Base-by-base conservation (phyloP, 768 basidiomycete species). In the Trametes cinnabarina region DNA sequence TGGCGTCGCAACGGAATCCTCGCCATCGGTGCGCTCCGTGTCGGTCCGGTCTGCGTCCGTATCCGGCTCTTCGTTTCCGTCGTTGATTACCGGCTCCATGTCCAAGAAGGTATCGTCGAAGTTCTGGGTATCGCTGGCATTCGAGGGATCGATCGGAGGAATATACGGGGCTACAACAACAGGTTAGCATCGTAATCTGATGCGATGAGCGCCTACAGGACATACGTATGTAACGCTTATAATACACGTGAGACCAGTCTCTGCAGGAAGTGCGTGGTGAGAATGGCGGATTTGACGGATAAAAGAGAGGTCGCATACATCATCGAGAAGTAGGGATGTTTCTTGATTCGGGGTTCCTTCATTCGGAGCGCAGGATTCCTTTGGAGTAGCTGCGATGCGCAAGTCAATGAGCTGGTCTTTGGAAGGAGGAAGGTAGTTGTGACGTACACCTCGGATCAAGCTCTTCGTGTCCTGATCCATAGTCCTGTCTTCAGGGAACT, bases 51-150 rank as follows among this genome's bases (percentile, higher is more conserved):
- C 86, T 64, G 82, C 83, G 68, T 88, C 88, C 23, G 86, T 88
- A 67, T 88, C 86, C 53, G 77, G 78, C 47, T 82, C 77, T 61
- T 79, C 78, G 34, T 82, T 78, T 42, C 86, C 87, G 65, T 90
- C 88, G 62, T 94, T 90, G 60, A 98, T 84, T 47, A 91, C 87
- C 22, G 94, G 92, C 63, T 90, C 88, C 91, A 98, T 96, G 69
- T 91, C 91, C 58, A 98, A 81, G 84, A 97, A 98, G 39, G 92
- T 87, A 61, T 95, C 92, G 72, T 98, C 96, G 72, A 98, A 99
- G 74, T 98, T 98, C 72, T 92, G 92, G 63, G 92, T 95, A 81
- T 99, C 97, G 66, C 87, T 86, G 60, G 94, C 94, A 74, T 96
- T 92, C 41, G 84, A 83, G 20, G 91, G 89, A 70, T 95, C 92